A percentile compares a stretch with the other conserved stretches of the same genome.
Evolutionary conservation across 495 filamentous ascomycete genomes (phyloP).

Genomic region (Penicillium macrosclerotiorum): DNA sequence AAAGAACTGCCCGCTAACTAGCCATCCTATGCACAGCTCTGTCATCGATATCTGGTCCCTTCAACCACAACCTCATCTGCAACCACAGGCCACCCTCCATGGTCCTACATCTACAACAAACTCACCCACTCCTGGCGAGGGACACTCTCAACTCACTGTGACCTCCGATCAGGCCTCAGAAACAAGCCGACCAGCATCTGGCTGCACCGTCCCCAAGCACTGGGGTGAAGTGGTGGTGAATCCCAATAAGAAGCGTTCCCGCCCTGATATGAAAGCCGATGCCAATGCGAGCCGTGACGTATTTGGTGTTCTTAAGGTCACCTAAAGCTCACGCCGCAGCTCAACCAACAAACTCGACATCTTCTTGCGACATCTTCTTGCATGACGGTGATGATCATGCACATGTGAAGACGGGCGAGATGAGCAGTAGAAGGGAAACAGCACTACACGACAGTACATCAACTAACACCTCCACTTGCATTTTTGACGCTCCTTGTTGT

Average conservation of each 20-base stretch:
- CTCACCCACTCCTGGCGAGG: slow-evolving; percentile 24
- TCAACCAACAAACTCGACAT: neutral
- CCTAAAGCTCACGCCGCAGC: slow-evolving; percentile 13
- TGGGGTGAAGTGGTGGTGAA: slow-evolving; percentile 51
- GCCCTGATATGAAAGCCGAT: slow-evolving; percentile 26
- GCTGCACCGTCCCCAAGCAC: slow-evolving; percentile 40
- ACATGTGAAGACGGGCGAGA: slow-evolving; percentile 9
- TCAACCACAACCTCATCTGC: slow-evolving; percentile 49
- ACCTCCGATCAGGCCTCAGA: slow-evolving; percentile 18
- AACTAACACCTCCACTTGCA: slow-evolving; percentile 2
- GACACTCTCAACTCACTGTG: slow-evolving; percentile 19
- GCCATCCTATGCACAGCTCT: slow-evolving; percentile 22
- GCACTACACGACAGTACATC: neutral
- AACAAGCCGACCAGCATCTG: slow-evolving; percentile 16
- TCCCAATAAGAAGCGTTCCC: slow-evolving; percentile 38
- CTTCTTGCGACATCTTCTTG: slow-evolving; percentile 1
- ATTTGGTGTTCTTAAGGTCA: slow-evolving; percentile 47
- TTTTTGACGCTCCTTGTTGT: slow-evolving; percentile 5
- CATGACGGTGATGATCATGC: slow-evolving; percentile 15
- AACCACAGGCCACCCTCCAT: slow-evolving; percentile 45
- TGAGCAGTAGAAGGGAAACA: slow-evolving; percentile 1
- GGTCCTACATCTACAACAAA: slow-evolving; percentile 28
- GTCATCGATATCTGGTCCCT: slow-evolving; percentile 52
- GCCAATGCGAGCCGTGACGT: slow-evolving; percentile 32
- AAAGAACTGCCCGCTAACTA: neutral